phyloP scores from a whole-genome alignment of 2,329 filamentous ascomycete species.

The Fusarium caatingaense region DNA sequence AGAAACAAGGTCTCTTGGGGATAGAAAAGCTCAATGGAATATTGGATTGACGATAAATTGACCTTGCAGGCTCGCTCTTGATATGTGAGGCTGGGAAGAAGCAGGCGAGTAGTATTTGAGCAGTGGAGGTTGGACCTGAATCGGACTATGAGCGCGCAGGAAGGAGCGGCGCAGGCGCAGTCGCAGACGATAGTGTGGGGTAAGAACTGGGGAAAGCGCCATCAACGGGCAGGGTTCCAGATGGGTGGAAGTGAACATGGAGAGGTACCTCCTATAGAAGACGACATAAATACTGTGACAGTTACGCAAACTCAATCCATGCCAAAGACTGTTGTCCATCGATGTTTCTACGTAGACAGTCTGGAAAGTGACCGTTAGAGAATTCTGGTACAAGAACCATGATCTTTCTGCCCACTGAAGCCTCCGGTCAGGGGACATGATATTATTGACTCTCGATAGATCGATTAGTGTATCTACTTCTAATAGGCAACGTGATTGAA shows the following conservation, averaged over 20 bases:
- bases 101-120: conserved; percentile 29
- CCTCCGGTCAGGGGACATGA: neutral
- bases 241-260: neutral
- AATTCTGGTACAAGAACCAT: neutral
- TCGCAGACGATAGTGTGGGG: conserved; percentile 38
- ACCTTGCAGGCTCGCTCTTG: neutral
- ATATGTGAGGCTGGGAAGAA: conserved; percentile 25
- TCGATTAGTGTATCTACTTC: neutral
- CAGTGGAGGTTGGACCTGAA: conserved; percentile 22
- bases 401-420: neutral
- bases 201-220: conserved; percentile 40
- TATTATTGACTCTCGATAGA: neutral
- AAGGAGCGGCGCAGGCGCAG: conserved; percentile 1
- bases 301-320: neutral
- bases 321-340: neutral
- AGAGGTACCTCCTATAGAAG: neutral
- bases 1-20: neutral
- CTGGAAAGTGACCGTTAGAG: neutral
- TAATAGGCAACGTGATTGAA: neutral
- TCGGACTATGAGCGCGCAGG: conserved; percentile 18
- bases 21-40: neutral
- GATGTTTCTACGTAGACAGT: neutral
- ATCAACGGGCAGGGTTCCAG: conserved; percentile 20
- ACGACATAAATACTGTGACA: neutral
- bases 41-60: neutral